Base-by-base conservation (phyloP, 306 rosid species). In the Gastrolobium bilobum region DNA sequence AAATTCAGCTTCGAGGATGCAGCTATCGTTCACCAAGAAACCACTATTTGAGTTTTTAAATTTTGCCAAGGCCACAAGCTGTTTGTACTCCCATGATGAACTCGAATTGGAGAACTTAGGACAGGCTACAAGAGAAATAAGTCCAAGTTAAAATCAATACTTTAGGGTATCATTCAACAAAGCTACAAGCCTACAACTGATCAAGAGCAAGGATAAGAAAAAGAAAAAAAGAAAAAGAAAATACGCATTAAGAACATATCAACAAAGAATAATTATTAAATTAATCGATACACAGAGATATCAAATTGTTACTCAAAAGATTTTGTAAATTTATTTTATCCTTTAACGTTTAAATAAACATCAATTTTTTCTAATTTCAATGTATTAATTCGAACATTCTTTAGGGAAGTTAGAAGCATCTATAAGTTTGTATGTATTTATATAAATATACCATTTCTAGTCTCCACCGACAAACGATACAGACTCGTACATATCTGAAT, bases 401-500 rank as follows among this genome's bases (percentile, higher is more conserved):
- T 20, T 30, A 10, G 15, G 30, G 20, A 29, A 58, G 42, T 73
- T 38, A 26, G 40, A 51, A 57, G 62, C 4, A 51, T 20, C 26
- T 20, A 20, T 20, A 20, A 20, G 26, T 20, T 20, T 20, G 26
- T 20, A 20, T 20, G 26, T 20, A 20, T 48, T 7, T 74, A 10
- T 14, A 8, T n/a, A 6, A 42, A 56, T 66, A n/a, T 76, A 84
- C 89, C 89, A 86, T 82, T 35, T 75, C 26, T 86, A 79, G 64
- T 82, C 64, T 48, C 86, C 86, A 37, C 44, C 69, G 2, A 42
- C 26, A 65, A 86, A 86, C 0, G 79, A 31, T 43, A 48, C 47
- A 15, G 84, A 79, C 14, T 82, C 77, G 0, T 79, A 64, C 31
- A 10, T 5, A 3, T 70, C 56, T 4, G 4, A 64, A 40, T 6